Base-by-base conservation (phyloP, 2,329 filamentous ascomycete species). In the Aspergillus ochraceus region DNA sequence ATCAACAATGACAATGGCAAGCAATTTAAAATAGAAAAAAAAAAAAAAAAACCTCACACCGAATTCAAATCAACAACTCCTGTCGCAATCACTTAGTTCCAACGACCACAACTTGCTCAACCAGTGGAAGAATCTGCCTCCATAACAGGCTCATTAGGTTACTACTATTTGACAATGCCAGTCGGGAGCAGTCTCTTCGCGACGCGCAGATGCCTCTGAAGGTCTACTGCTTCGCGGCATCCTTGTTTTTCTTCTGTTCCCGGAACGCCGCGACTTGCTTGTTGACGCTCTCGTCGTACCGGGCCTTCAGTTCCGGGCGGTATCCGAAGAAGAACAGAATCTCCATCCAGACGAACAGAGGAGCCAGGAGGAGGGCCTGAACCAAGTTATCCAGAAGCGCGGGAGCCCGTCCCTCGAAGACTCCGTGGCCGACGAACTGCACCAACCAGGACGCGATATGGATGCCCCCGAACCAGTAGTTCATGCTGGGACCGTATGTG, bases 341-440 rank as follows among this genome's bases (percentile, higher is more conserved):
- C 80, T 98, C 93, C 69, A 99, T 89, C 91, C 95, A 99, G 60
- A 98, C 94, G 69, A 98, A 99, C 71, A 99, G 89, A 9, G 95
- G 95, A 0, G 95, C 95, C 24, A 98, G 83, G 71, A 98, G 94
- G 64, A 98, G 77, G 29, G 95, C 93, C 78, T 98, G 95, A 52
- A 96, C 83, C 47, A 98, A 79, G 71, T 97, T 98, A 78, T 98
- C 93, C 52, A 98, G 80, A 64, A 98, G 79, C 4, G 93, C 94
- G 8, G 94, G 95, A 2, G 93, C 91, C 55, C 94, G 87, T 20
- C 90, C 87, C 77, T 98, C 95, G 68, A 92, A 98, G 54, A 84
- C 86, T 42, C 92, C 93, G 72, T 99, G 95, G 29, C 95, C 95
- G 54, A 98, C 70, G 72, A 99, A 97, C 74, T 99, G 95, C 54